Evolutionary conservation across 495 filamentous ascomycete species (phyloP).

Genomic region (Podospora australis): DNA sequence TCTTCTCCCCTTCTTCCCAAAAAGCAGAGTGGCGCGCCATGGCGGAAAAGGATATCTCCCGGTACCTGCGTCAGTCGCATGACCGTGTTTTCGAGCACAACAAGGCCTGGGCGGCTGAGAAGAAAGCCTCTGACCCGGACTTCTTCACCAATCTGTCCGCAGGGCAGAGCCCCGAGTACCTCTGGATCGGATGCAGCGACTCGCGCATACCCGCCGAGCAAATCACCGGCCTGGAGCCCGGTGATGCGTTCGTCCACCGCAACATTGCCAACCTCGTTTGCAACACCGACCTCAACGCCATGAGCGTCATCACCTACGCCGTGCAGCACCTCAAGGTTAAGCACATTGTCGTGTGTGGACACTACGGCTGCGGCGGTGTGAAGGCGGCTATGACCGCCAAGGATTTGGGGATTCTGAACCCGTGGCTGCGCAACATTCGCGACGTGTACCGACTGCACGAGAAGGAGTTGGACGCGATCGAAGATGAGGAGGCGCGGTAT

Average conservation of each 20-base stretch:
- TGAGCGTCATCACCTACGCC: constrained; percentile 58
- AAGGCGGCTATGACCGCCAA: constrained; percentile 54
- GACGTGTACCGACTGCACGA: constrained; percentile 55
- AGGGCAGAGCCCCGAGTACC: constrained; percentile 52
- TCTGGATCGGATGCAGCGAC: constrained; percentile 62
- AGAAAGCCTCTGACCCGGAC: constrained; percentile 43
- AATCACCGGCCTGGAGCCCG: constrained; percentile 52
- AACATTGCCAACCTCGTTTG: constrained; percentile 60
- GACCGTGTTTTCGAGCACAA: constrained; percentile 52
- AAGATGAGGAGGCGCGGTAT: constrained; percentile 38
- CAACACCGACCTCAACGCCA: constrained; percentile 52
- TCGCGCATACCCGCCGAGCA: constrained; percentile 56
- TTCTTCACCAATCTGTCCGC: constrained; percentile 49
- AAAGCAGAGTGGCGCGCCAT: constrained; percentile 16
- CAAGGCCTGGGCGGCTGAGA: constrained; percentile 47
- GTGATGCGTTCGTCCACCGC: constrained; percentile 56
- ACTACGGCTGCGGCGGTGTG: constrained; percentile 59
- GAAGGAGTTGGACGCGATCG: constrained; percentile 47
- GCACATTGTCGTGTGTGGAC: constrained; percentile 60
- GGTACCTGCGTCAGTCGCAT: constrained; percentile 42
- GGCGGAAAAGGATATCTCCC: constrained; percentile 35
- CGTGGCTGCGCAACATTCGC: constrained; percentile 56
- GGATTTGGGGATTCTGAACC: constrained; percentile 53
- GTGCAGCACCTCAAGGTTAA: constrained; percentile 54
- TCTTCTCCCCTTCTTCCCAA: background rate